These are phyloP conservation scores for Penicillium sclerotiorum DNA, from an alignment of 2,329 filamentous ascomycete genomes.

Conservation along the genomic window DNA sequence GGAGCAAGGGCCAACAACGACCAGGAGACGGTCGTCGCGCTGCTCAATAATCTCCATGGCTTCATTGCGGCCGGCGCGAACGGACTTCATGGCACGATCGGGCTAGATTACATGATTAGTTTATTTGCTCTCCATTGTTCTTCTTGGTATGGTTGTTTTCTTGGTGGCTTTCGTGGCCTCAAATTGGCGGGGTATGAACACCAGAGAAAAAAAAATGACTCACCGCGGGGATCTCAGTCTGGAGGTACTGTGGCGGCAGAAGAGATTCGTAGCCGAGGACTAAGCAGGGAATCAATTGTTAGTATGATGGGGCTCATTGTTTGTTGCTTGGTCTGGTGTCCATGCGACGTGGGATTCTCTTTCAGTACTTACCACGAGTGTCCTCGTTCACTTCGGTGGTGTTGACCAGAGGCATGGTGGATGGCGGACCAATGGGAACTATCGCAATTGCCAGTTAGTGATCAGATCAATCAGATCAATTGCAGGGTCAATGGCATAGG, in stretches of 20 bases:
- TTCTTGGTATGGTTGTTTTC: background rate
- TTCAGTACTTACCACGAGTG: conserved; percentile 44
- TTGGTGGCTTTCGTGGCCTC: conserved; percentile 64
- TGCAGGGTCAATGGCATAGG: background rate
- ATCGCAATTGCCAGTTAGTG: background rate
- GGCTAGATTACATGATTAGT: conserved; percentile 51
- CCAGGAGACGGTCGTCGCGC: conserved; percentile 82
- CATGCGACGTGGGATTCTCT: too few relatives aligned
- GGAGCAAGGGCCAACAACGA: conserved; percentile 93
- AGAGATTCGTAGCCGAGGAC: conserved; percentile 93
- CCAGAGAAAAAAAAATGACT: conserved; percentile 60
- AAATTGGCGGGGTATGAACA: conserved; percentile 35
- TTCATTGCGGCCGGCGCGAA: conserved; percentile 52
- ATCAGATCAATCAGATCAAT: background rate
- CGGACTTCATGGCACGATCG: conserved; percentile 42
- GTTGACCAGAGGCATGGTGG: conserved; percentile 46
- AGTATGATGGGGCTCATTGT: too few relatives aligned
- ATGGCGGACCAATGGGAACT: conserved; percentile 5
- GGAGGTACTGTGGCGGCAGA: conserved; percentile 83
- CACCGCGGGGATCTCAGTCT: conserved; percentile 75
- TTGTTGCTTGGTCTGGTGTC: too few relatives aligned
- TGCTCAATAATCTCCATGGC: conserved; percentile 73
- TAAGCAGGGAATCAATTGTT: conserved; percentile 42
- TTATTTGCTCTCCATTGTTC: conserved; percentile 61
- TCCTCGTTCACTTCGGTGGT: conserved; percentile 48